phyloP scores from a whole-genome alignment of 2,329 filamentous ascomycete genomes.

The Podosphaera aphanis region DNA sequence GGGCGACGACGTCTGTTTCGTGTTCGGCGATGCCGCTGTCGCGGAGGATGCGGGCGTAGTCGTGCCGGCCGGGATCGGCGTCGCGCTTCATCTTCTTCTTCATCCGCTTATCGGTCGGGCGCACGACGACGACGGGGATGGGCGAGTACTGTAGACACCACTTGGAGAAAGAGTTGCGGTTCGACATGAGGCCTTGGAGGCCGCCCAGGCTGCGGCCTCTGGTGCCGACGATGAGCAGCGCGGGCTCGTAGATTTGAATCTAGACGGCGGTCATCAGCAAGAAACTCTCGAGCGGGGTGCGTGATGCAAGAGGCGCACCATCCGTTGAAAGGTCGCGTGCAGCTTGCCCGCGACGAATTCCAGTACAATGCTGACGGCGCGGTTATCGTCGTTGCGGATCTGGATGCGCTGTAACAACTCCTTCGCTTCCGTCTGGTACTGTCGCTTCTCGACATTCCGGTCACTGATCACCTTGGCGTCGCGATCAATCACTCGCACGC shows the following conservation, averaged over 20 bases:
- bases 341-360: conserved; percentile 51
- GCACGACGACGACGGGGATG: conserved; percentile 51
- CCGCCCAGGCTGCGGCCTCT: conserved; percentile 43
- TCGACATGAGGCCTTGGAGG: conserved; percentile 44
- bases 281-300: background rate
- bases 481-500: conserved; percentile 47
- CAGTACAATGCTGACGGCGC: conserved; percentile 47
- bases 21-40: conserved; percentile 23
- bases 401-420: conserved; percentile 41
- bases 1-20: conserved; percentile 12
- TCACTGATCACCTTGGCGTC: conserved; percentile 42
- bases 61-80: conserved; percentile 35
- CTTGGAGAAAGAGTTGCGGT: conserved; percentile 39
- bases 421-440: conserved; percentile 41
- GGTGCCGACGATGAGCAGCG: conserved; percentile 49
- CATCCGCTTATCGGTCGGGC: conserved; percentile 42
- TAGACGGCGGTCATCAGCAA: conserved; percentile 15
- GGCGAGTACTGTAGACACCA: conserved; percentile 54
- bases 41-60: conserved; percentile 41
- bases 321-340: conserved; percentile 48
- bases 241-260: conserved; percentile 53
- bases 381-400: conserved; percentile 44
- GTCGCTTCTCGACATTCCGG: conserved; percentile 30
- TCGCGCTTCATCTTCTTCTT: conserved; percentile 49
- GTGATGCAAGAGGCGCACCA: conserved; percentile 26